Evolutionary conservation across 208 protist species (phyloP).

Genomic region (Acanthamoeba royreba): DNA sequence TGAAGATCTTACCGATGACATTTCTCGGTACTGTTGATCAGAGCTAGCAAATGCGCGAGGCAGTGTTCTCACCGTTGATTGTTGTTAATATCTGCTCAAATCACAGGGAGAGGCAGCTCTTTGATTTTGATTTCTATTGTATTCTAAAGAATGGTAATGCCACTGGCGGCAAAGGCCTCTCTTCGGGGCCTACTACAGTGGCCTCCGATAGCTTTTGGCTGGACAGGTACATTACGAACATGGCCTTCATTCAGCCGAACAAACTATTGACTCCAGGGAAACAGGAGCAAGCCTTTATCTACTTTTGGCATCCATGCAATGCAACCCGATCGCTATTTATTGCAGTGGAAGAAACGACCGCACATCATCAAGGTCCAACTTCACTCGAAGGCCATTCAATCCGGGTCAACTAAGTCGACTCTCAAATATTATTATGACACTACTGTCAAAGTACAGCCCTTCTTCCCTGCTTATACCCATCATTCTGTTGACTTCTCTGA

Average conservation of each 20-base stretch:
- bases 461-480: not conserved
- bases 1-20: not conserved
- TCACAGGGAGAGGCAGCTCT: not conserved
- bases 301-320: not conserved
- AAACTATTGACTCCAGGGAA: not conserved
- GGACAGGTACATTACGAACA: not conserved
- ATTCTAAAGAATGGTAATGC: not conserved
- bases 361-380: conserved; percentile 31
- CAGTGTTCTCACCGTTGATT: not conserved
- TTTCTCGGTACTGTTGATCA: not conserved
- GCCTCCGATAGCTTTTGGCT: not conserved
- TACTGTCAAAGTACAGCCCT: not conserved
- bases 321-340: not conserved
- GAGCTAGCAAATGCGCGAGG: not conserved
- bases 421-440: conserved; percentile 38
- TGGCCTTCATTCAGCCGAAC: not conserved
- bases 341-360: conserved; percentile 29
- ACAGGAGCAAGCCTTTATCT: not conserved
- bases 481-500: not conserved
- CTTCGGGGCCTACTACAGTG: too few species aligned
- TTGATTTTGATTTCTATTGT: not conserved
- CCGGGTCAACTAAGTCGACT: not conserved
- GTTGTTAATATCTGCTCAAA: not conserved
- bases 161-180: too few species aligned
- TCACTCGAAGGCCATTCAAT: not conserved